Percentiles rank a stretch among this genome's conserved stretches.
Conservation (phyloP, 495 filamentous ascomycete species). For the Aspergillus incahuasiensis region DNA sequence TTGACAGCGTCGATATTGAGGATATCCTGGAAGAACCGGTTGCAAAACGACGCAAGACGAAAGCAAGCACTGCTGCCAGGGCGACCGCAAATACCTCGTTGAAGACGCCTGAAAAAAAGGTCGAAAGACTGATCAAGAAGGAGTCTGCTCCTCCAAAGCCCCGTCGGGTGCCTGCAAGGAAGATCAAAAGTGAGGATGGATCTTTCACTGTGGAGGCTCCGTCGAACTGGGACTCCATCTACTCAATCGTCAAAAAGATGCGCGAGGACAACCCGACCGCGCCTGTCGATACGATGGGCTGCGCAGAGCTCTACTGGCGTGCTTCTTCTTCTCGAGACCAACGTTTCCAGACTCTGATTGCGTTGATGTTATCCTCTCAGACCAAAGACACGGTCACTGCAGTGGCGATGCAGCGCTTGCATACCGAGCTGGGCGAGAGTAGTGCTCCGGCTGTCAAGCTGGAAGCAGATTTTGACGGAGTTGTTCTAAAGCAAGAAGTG, state of each 20-base stretch:
- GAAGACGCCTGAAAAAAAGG: constrained; percentile 5
- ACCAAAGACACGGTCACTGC: constrained; percentile 95
- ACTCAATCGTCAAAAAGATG: constrained; percentile 73
- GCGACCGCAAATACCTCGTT: constrained; percentile 16
- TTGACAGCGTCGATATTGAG: constrained; percentile 56
- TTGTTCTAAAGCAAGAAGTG: neutral
- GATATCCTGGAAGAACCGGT: constrained; percentile 46
- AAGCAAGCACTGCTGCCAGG: constrained; percentile 15
- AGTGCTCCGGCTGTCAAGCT: constrained; percentile 11
- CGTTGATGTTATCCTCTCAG: constrained; percentile 94
- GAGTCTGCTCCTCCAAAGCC: constrained; percentile 32
- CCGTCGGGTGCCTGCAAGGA: constrained; percentile 61
- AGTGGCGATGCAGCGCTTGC: constrained; percentile 72
- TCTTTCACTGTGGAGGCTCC: constrained; percentile 59
- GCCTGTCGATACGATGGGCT: constrained; percentile 97
- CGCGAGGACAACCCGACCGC: constrained; percentile 65
- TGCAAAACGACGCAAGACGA: constrained; percentile 51
- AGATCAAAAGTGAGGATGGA: constrained; percentile 53
- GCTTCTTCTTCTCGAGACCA: constrained; percentile 50
- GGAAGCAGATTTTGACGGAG: neutral
- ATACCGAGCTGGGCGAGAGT: constrained; percentile 61
- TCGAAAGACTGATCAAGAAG: constrained; percentile 19
- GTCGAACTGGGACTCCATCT: constrained; percentile 79
- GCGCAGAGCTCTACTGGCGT: constrained; percentile 62
- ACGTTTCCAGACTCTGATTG: constrained; percentile 85